Base-by-base conservation (phyloP, 2,329 filamentous ascomycete species). In the Leptographium procerum region DNA sequence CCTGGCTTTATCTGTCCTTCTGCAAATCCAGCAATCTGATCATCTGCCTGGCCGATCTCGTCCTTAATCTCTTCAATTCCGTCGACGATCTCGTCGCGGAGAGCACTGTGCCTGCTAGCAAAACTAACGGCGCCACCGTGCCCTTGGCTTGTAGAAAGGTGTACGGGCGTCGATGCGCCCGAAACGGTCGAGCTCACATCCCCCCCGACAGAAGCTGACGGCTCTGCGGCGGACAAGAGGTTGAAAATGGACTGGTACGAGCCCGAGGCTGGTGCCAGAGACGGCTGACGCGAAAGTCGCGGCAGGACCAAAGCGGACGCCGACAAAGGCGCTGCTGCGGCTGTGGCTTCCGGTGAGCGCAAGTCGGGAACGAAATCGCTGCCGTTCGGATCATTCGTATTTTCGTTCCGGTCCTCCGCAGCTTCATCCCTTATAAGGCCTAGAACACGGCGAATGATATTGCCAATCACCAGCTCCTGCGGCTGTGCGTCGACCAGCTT, bases 61-160 rank as follows among this genome's bases (percentile, higher is more conserved):
- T 99, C 94, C 71, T 95, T 88, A 61, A 99, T 91, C 70, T 99
- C 94, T 66, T 90, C 86, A 66, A 99, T 96, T 48, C 91, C 94
- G 66, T 94, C 89, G 64, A 96, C 86, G 29, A 97, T 87, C 71
- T 97, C 94, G 16, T 89, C 89, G 61, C 91, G 88, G 60, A 97
- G 77, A 62, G 95, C 87, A 61, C 88, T 81, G 57, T 76, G 71
- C 61, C 77, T 78, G 70, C 63, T 73, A 72, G 11, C 40, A 43
- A 8, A 43, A 43, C 19, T 43, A 19, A 43, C 40, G 7, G 40
- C 40, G 14, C 26, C 11, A 22, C 65, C 16, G 16, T 22, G 22
- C 2, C 28, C 28, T 11, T 51, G 47, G 57, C 70, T 60, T 1
- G 73, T 72, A 10, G 72, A 72, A 22, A 60, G 67, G 24, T 31